Evolutionary conservation across 805 yeast genomes (phyloP), one percentile per base, ranked within the genome.

Genomic region (Clavispora carvajalis): DNA sequence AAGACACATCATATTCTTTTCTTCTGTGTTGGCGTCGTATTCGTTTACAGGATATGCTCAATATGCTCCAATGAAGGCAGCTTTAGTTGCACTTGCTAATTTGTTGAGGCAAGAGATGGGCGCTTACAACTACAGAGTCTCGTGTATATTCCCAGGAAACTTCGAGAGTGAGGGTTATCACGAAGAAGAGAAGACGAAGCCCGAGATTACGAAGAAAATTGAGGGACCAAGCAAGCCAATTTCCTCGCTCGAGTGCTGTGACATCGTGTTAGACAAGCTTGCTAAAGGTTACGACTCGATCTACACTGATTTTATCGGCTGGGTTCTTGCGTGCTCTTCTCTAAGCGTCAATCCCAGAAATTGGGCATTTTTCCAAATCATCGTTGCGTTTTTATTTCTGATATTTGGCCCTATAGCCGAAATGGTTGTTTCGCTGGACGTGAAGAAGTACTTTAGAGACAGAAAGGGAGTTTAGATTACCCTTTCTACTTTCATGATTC

Each of bases 11-110:
- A 45, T 82, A 74, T 49, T 69, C 10, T 63, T 65, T 52, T 85
- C 96, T 0, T 86, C 96, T 2, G 85, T 80, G 4, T 78, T 83
- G 8, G 89, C 95, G 2, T 79, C 83, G 49, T 91, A 78, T 66
- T 88, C 96, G 5, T 83, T 91, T 55, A 85, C 88, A 33, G 99
- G 99, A 0, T 93, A 93, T 58, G 74, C 80, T 0, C 91, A 87
- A 52, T 93, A 93, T 57, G 90, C 93, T 0, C 99, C 99, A 1
- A 61, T 80, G 49, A 93, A 93, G 58, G 82, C 87, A 0, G 95
- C 96, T 0, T 59, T 91, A 12, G 74, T 85, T 53, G 68, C 95
- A 0, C 65, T 93, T 11, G 81, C 89, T 0, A 85, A 84, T 36
- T 69, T 84, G 5, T 62, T 93, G 39, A 78, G 96, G 46, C 96